A percentile compares a stretch with the other conserved stretches of the same genome.
These are phyloP conservation scores for Fagus sylvatica DNA, from an alignment of 306 rosid species.

Conservation along the genomic window DNA sequence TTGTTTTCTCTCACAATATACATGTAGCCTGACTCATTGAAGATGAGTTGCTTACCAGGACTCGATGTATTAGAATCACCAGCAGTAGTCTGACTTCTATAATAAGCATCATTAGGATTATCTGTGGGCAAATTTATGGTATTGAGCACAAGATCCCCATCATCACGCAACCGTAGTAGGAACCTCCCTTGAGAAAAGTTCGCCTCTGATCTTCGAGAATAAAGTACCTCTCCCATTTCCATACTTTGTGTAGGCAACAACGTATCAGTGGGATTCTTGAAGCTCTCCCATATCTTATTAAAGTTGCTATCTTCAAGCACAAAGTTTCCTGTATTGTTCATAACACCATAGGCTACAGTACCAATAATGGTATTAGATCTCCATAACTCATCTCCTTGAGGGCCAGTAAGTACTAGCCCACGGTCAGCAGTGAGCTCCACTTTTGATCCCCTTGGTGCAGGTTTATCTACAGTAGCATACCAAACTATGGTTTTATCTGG, in stretches of 20 bases:
- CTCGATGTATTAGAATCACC: constrained; percentile 6
- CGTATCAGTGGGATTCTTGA: constrained; percentile 36
- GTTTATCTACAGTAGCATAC: constrained; percentile 42
- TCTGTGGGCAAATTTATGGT: constrained; percentile 35
- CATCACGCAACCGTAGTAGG: constrained; percentile 29
- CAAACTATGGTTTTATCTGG: constrained; percentile 44
- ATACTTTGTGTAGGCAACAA: constrained; percentile 48
- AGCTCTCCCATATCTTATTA: constrained; percentile 47
- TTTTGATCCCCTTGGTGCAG: constrained; percentile 46
- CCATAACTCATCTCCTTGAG: constrained; percentile 36
- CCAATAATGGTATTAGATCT: background rate
- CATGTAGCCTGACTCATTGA: constrained; percentile 32
- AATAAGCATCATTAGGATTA: constrained; percentile 28
- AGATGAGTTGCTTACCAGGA: constrained; percentile 33
- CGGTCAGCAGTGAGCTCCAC: constrained; percentile 25
- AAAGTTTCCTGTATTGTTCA: constrained; percentile 50
- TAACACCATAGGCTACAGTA: constrained; percentile 18
- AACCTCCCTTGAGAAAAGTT: constrained; percentile 43
- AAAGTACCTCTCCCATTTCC: constrained; percentile 27
- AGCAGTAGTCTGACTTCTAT: background rate
- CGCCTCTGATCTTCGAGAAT: constrained; percentile 21
- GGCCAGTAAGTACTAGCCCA: constrained; percentile 34
- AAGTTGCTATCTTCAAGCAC: constrained; percentile 23
- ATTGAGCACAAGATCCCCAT: constrained; percentile 42
- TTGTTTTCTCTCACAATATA: constrained; percentile 30